Conservation (phyloP, 768 basidiomycete genomes). For the Termitomyces bulborhizus region DNA sequence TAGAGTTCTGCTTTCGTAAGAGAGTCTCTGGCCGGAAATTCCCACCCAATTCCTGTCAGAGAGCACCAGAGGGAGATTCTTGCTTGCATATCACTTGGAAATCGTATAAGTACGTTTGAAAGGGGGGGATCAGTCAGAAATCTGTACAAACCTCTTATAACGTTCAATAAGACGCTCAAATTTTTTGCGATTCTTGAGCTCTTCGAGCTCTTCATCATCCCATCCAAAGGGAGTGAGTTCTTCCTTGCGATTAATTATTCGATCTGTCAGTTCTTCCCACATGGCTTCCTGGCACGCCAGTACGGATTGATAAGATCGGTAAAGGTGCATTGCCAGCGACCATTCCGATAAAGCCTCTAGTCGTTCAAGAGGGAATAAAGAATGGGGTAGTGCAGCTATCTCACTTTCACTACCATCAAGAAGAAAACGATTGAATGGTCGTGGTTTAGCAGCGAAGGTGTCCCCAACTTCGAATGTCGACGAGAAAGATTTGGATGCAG, state of each 20-base stretch:
- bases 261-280: constrained; percentile 69
- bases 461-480: constrained; percentile 21
- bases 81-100: constrained; percentile 55
- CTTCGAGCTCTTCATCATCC: constrained; percentile 61
- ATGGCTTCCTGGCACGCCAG: constrained; percentile 67
- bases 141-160: constrained; percentile 42
- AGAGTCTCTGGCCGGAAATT: constrained; percentile 52
- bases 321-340: constrained; percentile 66
- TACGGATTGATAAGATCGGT: constrained; percentile 54
- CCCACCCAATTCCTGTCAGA: constrained; percentile 51
- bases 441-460: constrained; percentile 9
- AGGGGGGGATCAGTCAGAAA: not conserved
- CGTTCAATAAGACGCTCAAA: constrained; percentile 57
- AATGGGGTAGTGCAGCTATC: constrained; percentile 23
- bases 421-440: constrained; percentile 31
- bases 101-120: not conserved
- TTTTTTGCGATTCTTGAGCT: constrained; percentile 47
- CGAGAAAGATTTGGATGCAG: constrained; percentile 27
- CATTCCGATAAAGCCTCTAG: constrained; percentile 46
- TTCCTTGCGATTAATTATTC: constrained; percentile 49
- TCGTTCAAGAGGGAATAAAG: constrained; percentile 34
- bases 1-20: constrained; percentile 64
- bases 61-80: constrained; percentile 63
- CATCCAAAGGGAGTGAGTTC: constrained; percentile 58
- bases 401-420: constrained; percentile 44